These are phyloP conservation scores for Arthrobotrys megalospora DNA, from an alignment of 2,329 filamentous ascomycete genomes.

Conservation along the genomic window DNA sequence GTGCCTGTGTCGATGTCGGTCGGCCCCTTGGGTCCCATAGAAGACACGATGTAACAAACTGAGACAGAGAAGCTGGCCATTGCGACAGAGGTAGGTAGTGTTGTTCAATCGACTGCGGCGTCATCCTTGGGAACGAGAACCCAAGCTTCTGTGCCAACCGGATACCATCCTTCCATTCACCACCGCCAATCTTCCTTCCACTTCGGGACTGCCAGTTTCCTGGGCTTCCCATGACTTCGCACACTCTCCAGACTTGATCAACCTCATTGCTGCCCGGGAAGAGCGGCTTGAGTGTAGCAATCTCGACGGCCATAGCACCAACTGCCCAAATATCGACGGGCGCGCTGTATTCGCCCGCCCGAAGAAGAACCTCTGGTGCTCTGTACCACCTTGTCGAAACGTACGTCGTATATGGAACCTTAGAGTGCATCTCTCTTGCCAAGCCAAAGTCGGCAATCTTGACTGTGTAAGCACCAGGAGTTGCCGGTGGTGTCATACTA, in stretches of 20 bases:
- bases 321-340: slow-evolving; percentile 99
- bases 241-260: slow-evolving; percentile 98
- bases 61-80: slow-evolving; percentile 88
- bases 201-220: slow-evolving; percentile 98
- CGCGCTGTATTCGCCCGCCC: slow-evolving; percentile 95
- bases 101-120: slow-evolving; percentile 58
- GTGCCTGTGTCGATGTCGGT: slow-evolving; percentile 92
- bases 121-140: slow-evolving; percentile 92
- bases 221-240: slow-evolving; percentile 99
- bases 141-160: slow-evolving; percentile 94
- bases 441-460: slow-evolving; percentile 99
- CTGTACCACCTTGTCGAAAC: slow-evolving; percentile 97
- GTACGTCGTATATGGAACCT: slow-evolving; percentile 96
- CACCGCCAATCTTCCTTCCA: slow-evolving; percentile 87
- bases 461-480: slow-evolving; percentile 92
- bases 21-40: slow-evolving; percentile 98
- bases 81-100: slow-evolving; percentile 80
- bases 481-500: slow-evolving; percentile 91
- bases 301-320: slow-evolving; percentile 97
- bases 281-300: slow-evolving; percentile 94
- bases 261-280: slow-evolving; percentile 99
- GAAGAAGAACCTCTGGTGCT: slow-evolving; percentile 91
- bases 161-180: slow-evolving; percentile 96
- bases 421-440: slow-evolving; percentile 96
- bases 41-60: slow-evolving; percentile 98